Base-by-base conservation (phyloP, 305 asterid species). In the Rubia tinctorum region DNA sequence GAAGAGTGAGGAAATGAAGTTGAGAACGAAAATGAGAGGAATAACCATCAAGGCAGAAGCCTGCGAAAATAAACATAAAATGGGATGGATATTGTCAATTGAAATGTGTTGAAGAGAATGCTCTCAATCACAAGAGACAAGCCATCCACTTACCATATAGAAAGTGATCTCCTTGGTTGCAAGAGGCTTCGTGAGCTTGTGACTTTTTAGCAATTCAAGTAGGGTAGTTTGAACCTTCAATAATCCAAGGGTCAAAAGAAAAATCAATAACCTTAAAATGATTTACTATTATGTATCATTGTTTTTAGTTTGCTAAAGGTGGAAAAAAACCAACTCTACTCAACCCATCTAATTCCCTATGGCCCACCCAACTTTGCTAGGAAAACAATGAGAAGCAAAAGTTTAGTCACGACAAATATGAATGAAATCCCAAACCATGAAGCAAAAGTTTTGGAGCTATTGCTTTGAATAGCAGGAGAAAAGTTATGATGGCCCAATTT, bases 211-310 rank as follows among this genome's bases (percentile, higher is more conserved):
- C 59, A 68, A 59, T 69, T 72, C 72, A 73, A 72, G 75, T 60
- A 84, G 64, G 60, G 72, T 67, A 45, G 78, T 83, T 78, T 77
- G 82, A 69, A 81, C 75, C 90, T 86, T 80, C 78, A 74, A 42
- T 68, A 76, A 25, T 44, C 25, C 60, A 71, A 74, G 45, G 12
- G 68, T 71, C 18, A 61, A 27, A 73, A 62, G 15, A 58, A 22
- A 55, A 39, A 8, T 55, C 44, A 55, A 23, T 20, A 55, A 37
- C 9, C 45, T 69, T 49, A 7, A 5, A 69, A 34, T 20, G 47
- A 27, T 12, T 30, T 13, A 34, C 51, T 47, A 49, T 34, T 0
- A n/a, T 0, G 9, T n/a, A 69, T 17, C 18, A 58, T 70, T 55
- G 30, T 5, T 39, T 44, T 51, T 13, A n/a, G 27, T 53, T 8